Conservation (phyloP, 1,284 basidiomycete species). For the Heterobasidion occidentale region DNA sequence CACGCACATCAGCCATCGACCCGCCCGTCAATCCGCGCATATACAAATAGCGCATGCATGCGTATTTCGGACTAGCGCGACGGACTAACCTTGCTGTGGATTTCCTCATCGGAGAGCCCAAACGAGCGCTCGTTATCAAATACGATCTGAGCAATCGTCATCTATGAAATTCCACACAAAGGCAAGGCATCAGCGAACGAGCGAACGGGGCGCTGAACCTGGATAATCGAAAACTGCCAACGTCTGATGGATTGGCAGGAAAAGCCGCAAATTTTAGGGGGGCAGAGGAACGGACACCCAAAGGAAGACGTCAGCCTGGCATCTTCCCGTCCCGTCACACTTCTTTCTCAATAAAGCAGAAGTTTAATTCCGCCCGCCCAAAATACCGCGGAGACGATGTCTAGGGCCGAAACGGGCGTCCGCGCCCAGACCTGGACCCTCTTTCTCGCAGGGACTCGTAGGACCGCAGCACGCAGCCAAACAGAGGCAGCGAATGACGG, state of each 20-base stretch:
- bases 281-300: too few species aligned
- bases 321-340: too few species aligned
- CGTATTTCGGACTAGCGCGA: not conserved
- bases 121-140: slow-evolving; percentile 90
- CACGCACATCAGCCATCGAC: not conserved
- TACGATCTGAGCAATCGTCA: slow-evolving; percentile 92
- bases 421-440: not conserved
- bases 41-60: not conserved
- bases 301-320: too few species aligned
- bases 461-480: not conserved
- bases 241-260: too few species aligned
- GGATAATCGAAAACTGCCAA: too few species aligned
- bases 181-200: too few species aligned
- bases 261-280: too few species aligned
- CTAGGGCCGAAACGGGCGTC: not conserved
- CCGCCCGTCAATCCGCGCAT: not conserved
- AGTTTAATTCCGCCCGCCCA: not conserved
- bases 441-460: not conserved
- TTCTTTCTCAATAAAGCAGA: not conserved
- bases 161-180: slow-evolving; percentile 30
- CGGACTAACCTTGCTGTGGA: slow-evolving; percentile 56
- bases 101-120: slow-evolving; percentile 69
- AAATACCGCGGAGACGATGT: not conserved
- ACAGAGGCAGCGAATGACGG: not conserved
- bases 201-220: too few species aligned